Conservation (phyloP, 2,329 filamentous ascomycete species). For the Scedosporium aurantiacum region DNA sequence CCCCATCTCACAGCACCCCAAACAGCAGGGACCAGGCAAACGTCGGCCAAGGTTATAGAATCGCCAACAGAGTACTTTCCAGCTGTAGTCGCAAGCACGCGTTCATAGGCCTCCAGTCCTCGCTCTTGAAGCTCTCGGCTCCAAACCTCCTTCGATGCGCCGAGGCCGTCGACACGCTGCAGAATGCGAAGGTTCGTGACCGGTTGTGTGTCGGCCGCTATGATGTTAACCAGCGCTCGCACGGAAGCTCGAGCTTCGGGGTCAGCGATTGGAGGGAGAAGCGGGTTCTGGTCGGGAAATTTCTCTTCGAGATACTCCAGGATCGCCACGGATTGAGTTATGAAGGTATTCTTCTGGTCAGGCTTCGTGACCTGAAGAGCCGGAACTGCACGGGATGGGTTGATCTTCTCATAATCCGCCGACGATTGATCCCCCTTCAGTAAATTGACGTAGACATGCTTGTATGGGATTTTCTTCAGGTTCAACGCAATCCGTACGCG, state of each 20-base stretch:
- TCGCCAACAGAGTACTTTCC: constrained; percentile 35
- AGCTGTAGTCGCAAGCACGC: constrained; percentile 18
- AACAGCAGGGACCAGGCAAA: constrained; percentile 38
- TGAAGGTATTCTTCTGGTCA: constrained; percentile 16
- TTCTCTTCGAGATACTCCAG: constrained; percentile 39
- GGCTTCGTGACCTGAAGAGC: constrained; percentile 22
- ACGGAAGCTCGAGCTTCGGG: constrained; percentile 26
- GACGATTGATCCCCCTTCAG: constrained; percentile 30
- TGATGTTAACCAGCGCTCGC: constrained; percentile 31
- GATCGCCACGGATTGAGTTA: constrained; percentile 34
- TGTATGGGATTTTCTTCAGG: constrained; percentile 31
- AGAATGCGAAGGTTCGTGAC: constrained; percentile 36
- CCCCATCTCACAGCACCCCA: constrained; percentile 33
- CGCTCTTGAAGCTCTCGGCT: constrained; percentile 19
- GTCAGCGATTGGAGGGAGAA: constrained; percentile 27
- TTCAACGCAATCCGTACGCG: constrained; percentile 37
- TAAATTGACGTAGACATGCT: constrained; percentile 29
- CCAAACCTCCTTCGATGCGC: constrained; percentile 25
- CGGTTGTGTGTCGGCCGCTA: constrained; percentile 37
- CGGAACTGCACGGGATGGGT: constrained; percentile 32
- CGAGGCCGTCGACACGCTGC: constrained; percentile 26
- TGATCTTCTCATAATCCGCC: constrained; percentile 23
- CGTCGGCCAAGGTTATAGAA: constrained; percentile 33
- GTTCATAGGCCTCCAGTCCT: constrained; percentile 30
- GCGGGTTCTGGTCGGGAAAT: constrained; percentile 16